These are phyloP conservation scores for Tetradesmus obliquus DNA, from an alignment of 139 green algal genomes.

Conservation along the genomic window DNA sequence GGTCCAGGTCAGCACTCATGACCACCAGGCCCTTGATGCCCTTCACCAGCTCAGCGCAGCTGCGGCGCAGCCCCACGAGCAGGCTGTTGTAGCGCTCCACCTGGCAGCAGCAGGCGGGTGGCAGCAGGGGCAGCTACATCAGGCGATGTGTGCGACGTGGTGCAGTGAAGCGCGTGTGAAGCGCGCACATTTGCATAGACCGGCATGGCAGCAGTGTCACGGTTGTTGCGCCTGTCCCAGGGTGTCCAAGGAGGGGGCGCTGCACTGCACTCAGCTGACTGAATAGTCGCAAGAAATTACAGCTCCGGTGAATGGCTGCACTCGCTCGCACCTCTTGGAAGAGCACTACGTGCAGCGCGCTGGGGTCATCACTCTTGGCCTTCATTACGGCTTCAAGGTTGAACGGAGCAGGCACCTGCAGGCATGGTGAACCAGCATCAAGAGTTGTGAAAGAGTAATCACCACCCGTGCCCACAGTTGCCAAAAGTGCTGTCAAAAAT, in stretches of 20 bases:
- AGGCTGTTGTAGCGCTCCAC: constrained; percentile 92
- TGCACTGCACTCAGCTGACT: too few species aligned
- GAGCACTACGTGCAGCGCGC: constrained; percentile 87
- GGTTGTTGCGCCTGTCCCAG: too few species aligned
- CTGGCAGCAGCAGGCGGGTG: constrained; percentile 51
- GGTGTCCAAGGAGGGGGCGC: too few species aligned
- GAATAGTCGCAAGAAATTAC: too few species aligned
- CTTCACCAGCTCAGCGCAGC: constrained; percentile 73
- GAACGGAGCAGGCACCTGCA: constrained; percentile 74
- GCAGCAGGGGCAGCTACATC: background rate
- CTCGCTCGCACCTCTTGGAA: constrained; percentile 68
- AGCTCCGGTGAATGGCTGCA: too few species aligned
- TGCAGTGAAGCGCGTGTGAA: too few species aligned
- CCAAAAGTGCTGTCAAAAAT: too few species aligned
- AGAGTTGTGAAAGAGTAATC: background rate
- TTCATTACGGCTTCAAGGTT: constrained; percentile 86
- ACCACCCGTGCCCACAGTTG: too few species aligned
- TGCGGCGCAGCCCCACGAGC: constrained; percentile 65
- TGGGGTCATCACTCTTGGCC: constrained; percentile 80
- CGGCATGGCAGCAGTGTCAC: too few species aligned
- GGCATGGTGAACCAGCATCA: background rate
- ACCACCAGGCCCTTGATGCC: constrained; percentile 90
- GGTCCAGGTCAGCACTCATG: constrained; percentile 87
- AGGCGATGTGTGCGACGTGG: constrained; percentile 7
- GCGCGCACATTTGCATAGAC: too few species aligned